Conservation (phyloP, 1,139 yeast species). For the Fermentozyma sake region DNA sequence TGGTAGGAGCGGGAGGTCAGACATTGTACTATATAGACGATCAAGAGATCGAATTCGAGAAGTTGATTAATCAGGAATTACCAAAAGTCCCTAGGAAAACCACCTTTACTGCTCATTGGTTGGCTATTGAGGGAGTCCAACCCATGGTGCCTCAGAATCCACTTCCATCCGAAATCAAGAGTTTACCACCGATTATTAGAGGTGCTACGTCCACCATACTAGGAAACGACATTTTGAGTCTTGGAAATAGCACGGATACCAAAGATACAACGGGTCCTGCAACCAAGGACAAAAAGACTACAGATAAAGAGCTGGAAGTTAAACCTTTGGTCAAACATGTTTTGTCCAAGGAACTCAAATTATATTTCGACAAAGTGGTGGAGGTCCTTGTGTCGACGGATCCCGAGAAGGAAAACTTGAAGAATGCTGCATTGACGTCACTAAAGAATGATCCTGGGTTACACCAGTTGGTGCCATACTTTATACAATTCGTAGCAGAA, state of each 20-base stretch:
- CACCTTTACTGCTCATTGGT: constrained; percentile 96
- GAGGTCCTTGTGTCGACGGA: constrained; percentile 67
- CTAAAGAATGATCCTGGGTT: constrained; percentile 90
- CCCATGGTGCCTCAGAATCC: constrained; percentile 98
- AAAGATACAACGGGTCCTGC: constrained; percentile 11
- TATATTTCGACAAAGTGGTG: constrained; percentile 88
- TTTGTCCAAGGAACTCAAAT: constrained; percentile 85
- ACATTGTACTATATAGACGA: constrained; percentile 88
- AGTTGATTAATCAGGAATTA: constrained; percentile 85
- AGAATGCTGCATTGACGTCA: constrained; percentile 78
- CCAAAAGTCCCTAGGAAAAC: constrained; percentile 94
- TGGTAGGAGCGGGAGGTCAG: constrained; percentile 86
- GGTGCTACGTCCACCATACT: constrained; percentile 59
- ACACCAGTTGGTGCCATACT: constrained; percentile 94
- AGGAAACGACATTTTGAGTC: constrained; percentile 38
- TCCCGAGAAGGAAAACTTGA: constrained; percentile 55
- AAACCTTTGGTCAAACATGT: constrained; percentile 97
- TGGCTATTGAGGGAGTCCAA: constrained; percentile 97
- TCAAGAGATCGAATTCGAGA: constrained; percentile 90
- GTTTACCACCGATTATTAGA: constrained; percentile 60
- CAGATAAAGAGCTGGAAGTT: constrained; percentile 65
- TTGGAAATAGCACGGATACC: constrained; percentile 16
- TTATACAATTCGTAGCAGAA: constrained; percentile 93
- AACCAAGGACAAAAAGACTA: constrained; percentile 23
- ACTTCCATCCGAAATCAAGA: constrained; percentile 66